Evolutionary conservation across 1,284 basidiomycete genomes (phyloP).

Genomic region (Rhodofomes roseus): DNA sequence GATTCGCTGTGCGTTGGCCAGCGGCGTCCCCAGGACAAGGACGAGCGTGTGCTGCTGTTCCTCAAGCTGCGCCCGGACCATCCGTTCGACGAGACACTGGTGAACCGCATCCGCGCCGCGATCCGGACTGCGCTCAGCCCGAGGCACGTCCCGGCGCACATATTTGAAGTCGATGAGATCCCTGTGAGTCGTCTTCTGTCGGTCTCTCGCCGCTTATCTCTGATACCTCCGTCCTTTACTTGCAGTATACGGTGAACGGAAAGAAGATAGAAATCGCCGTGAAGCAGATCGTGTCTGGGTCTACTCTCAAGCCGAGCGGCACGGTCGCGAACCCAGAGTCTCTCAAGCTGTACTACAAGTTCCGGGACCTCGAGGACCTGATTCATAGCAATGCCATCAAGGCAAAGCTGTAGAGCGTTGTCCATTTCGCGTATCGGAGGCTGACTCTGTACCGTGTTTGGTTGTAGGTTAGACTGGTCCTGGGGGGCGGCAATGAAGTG

Average conservation of each 20-base stretch:
- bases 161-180: conserved; percentile 60
- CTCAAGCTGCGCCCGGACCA: conserved; percentile 66
- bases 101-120: conserved; percentile 49
- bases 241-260: conserved; percentile 65
- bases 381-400: conserved; percentile 6
- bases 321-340: conserved; percentile 69
- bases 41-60: conserved; percentile 86
- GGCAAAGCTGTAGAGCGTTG: conserved; percentile 24
- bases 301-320: conserved; percentile 56
- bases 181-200: conserved; percentile 41
- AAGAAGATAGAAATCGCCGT: conserved; percentile 77
- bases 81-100: conserved; percentile 45
- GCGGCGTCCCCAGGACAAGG: conserved; percentile 65
- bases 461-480: no score
- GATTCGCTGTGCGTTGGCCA: conserved; percentile 84
- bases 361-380: conserved; percentile 41
- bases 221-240: not conserved
- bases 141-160: conserved; percentile 68
- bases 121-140: conserved; percentile 69
- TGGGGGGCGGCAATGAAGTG: no score
- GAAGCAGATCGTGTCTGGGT: conserved; percentile 68
- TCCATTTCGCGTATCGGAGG: no score
- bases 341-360: conserved; percentile 59
- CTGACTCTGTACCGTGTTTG: no score
- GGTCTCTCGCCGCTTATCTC: not conserved